Evolutionary conservation across 108 stramenopile genomes (phyloP), one percentile per base, ranked within the genome.

Genomic region (Ochromonas danica): DNA sequence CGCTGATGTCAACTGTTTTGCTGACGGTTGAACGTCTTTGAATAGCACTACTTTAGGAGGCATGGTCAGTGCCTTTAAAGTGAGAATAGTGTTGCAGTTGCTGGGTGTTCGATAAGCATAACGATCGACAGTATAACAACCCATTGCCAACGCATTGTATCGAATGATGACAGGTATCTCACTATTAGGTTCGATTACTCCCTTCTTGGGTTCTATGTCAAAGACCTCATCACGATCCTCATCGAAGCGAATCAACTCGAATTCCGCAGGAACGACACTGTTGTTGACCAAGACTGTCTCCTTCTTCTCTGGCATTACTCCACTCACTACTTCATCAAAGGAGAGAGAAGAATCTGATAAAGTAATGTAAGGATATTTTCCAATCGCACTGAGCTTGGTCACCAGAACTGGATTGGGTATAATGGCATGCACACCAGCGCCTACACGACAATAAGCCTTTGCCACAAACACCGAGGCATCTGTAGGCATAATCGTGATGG

Each of bases 161-260:
- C 31, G 36, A 0, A 87, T 60, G 33, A 35, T 60, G 31, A 90
- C 27, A 0, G 77, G 42, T 33, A 74, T 39, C 41, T 83, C 85
- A 14, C 60, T 78, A 27, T 84, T 78, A 27, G 88, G 88, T 1
- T 45, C 65, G 27, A 90, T 71, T 2, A 85, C 42, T 17, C 83
- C 84, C 0, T 31, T 35, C 0, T 10, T 39, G 0, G 88, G 89
- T 14, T 42, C 1, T 51, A 90, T n/a, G 30, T 35, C 61, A 77
- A 90, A 89, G 41, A 88, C 85, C 0, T 88, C 62, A n/a, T 82
- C 81, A 28, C 87, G 70, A 62, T 90, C 88, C 6, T n/a, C 28
- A 65, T 90, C 88, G 2, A 83, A 63, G 0, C 87, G 81, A 17
- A n/a, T 40, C 45, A 84, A 14, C n/a, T 31, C 40, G 57, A 89